Evolutionary conservation across 2,329 filamentous ascomycete species (phyloP), one percentile per base, ranked within the genome.

Genomic region (Botrytis cinerea): DNA sequence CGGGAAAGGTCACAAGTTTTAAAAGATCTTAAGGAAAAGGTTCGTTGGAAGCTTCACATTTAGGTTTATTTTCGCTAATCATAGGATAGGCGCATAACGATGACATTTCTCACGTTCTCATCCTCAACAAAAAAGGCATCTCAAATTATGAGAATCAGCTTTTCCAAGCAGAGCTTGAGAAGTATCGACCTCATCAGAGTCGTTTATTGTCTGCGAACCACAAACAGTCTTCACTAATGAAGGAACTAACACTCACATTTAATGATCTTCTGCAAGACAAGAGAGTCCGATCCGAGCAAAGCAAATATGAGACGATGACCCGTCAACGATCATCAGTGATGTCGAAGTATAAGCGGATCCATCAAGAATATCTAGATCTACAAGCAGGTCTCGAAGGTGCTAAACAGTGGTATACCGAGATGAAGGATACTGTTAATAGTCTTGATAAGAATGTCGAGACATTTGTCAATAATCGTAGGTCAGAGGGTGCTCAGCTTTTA

Each of bases 1-100:
- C 89, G 93, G 74, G 97, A 99, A 82, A 87, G 96, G 74, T 91
- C 92, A 74, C 95, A 98, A 83, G 93, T 98, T 59, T 84, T 99
- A 76, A 98, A 98, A 82, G 96, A 99, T 83, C 86, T 99, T 78
- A 99, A 99, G 82, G 95, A 98, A 77, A 98, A 97, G 91, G 96
- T 97, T 82, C 79, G 86, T 43, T n/a, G n/a, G n/a, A 22, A 4
- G 35, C 40, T 18, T 61, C 43, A 7, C 16, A 54, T 59, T 18
- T 28, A 16, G 40, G 38, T 54, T 45, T 45, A 38, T 43, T 40
- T n/a, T 67, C 35, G 72, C 75, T 77, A 48, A 79, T 66, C 28
- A 62, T 68, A 9, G 18, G 67, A 16, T 71, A 98, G 95, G 92
- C 95, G 71, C 95, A 97, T 83, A 94, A 92, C 77, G 97, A 99